Evolutionary conservation across 2,329 filamentous ascomycete species (phyloP).

Genomic region (Cylindrodendrum hubeiense): DNA sequence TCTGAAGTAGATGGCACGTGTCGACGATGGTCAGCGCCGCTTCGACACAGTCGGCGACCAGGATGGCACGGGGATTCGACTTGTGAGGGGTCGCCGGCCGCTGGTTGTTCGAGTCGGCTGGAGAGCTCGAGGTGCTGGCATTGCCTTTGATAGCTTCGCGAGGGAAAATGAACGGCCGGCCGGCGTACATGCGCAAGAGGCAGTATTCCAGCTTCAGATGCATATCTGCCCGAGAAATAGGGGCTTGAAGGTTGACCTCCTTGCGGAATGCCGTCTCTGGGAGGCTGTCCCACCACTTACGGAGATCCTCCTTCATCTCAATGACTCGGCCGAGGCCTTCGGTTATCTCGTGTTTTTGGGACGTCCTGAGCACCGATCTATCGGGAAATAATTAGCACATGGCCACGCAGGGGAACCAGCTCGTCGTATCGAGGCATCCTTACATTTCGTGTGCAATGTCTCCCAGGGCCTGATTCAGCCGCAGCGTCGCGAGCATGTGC

Average conservation of each 20-base stretch:
- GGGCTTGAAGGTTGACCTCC: constrained; percentile 54
- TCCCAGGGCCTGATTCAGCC: constrained; percentile 51
- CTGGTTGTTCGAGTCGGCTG: constrained; percentile 46
- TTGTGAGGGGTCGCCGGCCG: constrained; percentile 45
- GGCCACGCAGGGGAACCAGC: neutral
- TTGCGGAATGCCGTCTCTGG: constrained; percentile 49
- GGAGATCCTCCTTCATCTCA: constrained; percentile 52
- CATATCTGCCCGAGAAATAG: constrained; percentile 60
- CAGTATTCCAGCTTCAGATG: constrained; percentile 67
- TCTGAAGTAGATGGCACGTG: constrained; percentile 61
- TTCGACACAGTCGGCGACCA: constrained; percentile 66
- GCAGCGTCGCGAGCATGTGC: constrained; percentile 59
- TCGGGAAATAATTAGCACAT: constrained; percentile 20
- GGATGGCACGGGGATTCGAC: constrained; percentile 48
- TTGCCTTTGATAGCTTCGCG: constrained; percentile 42
- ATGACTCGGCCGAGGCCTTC: constrained; percentile 50
- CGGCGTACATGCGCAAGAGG: constrained; percentile 65
- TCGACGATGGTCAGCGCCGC: constrained; percentile 64
- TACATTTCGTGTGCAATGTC: constrained; percentile 56
- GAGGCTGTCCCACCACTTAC: constrained; percentile 54
- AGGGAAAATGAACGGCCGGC: constrained; percentile 65
- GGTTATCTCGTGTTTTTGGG: constrained; percentile 47
- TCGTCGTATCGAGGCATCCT: constrained; percentile 21
- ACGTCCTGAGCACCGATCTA: constrained; percentile 51
- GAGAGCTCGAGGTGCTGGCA: constrained; percentile 47